Evolutionary conservation across 495 filamentous ascomycete species (phyloP).

Genomic region (Lepraria neglecta): DNA sequence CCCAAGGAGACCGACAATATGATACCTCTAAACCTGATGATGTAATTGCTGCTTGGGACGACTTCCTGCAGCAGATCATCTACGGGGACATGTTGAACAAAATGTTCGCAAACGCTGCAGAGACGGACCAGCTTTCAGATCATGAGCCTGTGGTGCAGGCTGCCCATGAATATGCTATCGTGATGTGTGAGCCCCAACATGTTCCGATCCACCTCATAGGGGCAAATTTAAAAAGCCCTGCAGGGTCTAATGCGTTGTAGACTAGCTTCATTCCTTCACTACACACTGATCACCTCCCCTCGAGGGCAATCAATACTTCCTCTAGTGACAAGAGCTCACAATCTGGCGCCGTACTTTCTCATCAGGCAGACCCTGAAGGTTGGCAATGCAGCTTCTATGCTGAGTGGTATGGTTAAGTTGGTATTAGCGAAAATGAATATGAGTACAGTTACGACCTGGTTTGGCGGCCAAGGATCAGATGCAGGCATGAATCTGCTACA

Average conservation of each 20-base stretch:
- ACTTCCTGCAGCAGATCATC: slow-evolving; percentile 49
- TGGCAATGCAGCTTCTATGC: slow-evolving; percentile 64
- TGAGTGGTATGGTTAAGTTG: slow-evolving; percentile 56
- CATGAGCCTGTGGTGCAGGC: slow-evolving; percentile 50
- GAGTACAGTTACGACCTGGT: slow-evolving; percentile 57
- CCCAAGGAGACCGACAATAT: slow-evolving; percentile 39
- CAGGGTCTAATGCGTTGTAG: slow-evolving; percentile 31
- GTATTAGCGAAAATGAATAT: slow-evolving; percentile 59
- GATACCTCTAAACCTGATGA: slow-evolving; percentile 48
- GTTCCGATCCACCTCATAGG: background rate
- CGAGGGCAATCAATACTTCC: slow-evolving; percentile 57
- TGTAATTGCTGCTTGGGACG: slow-evolving; percentile 49
- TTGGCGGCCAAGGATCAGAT: slow-evolving; percentile 53
- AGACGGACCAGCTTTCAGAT: slow-evolving; percentile 49
- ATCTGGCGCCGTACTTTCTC: slow-evolving; percentile 53
- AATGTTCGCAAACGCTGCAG: slow-evolving; percentile 47
- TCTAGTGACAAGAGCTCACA: slow-evolving; percentile 51
- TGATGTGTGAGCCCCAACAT: slow-evolving; percentile 44
- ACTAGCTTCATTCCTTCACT: slow-evolving; percentile 57
- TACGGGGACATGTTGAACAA: slow-evolving; percentile 54
- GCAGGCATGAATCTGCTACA: slow-evolving; percentile 67
- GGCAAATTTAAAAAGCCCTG: background rate
- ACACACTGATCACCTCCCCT: slow-evolving; percentile 54
- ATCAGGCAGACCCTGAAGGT: slow-evolving; percentile 57
- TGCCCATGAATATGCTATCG: slow-evolving; percentile 49